A percentile compares a stretch with the other conserved stretches of the same genome.
Conservation (phyloP, 192 early-diverging fungal species). For the Coemansia pectinata region DNA sequence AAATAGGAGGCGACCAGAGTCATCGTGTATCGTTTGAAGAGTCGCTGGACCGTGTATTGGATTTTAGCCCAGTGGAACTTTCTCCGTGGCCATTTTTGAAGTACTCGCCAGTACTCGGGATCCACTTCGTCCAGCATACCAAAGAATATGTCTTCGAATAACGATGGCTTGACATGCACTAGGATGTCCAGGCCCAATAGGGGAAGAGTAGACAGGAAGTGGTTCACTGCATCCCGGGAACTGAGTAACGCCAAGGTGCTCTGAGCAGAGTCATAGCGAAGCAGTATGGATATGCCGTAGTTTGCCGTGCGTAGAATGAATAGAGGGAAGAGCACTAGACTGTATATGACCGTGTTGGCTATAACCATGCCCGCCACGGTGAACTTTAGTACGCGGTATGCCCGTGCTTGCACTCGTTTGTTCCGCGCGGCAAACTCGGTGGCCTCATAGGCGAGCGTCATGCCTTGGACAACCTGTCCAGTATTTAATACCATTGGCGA, state of each 20-base stretch:
- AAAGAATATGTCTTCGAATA: constrained; percentile 45
- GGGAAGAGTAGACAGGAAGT: constrained; percentile 41
- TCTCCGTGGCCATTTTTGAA: constrained; percentile 34
- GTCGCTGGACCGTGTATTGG: constrained; percentile 32
- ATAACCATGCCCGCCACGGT: constrained; percentile 30
- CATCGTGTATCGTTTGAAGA: constrained; percentile 43
- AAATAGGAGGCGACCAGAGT: constrained; percentile 31
- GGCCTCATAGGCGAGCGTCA: constrained; percentile 38
- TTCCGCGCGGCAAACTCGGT: constrained; percentile 34
- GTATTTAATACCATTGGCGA: constrained; percentile 28
- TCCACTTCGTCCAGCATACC: constrained; percentile 41
- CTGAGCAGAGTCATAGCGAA: constrained; percentile 35
- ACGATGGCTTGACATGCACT: constrained; percentile 22
- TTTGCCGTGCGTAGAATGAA: constrained; percentile 29
- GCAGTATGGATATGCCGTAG: constrained; percentile 15
- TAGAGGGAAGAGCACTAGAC: constrained; percentile 36
- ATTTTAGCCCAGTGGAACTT: constrained; percentile 45
- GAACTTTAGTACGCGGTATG: constrained; percentile 27
- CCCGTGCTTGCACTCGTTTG: constrained; percentile 35
- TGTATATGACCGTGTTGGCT: constrained; percentile 23
- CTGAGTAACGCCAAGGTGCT: constrained; percentile 41
- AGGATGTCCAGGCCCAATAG: constrained; percentile 45
- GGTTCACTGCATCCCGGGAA: constrained; percentile 33
- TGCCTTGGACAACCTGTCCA: constrained; percentile 24
- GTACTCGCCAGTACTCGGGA: constrained; percentile 33